Evolutionary conservation across 129 eudicot species (phyloP).

Genomic region (Flaveria ramosissima): DNA sequence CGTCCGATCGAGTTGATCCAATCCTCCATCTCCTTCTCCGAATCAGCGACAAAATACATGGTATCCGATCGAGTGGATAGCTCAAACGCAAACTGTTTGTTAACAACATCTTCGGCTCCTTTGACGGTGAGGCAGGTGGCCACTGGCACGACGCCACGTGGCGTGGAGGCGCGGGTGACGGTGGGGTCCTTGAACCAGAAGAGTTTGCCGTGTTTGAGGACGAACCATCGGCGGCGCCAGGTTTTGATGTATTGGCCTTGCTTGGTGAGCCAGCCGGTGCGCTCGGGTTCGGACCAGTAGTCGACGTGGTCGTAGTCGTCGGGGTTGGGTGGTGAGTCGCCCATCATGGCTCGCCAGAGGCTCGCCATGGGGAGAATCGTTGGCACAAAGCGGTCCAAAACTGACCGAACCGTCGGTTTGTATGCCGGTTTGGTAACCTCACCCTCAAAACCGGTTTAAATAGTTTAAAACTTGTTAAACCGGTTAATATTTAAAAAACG

Average conservation of each 20-base stretch:
- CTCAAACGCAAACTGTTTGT: conserved; percentile 79
- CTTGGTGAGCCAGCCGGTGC: conserved; percentile 97
- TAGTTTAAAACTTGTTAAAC: too few relatives aligned
- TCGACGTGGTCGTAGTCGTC: conserved; percentile 64
- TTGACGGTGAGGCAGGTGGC: conserved; percentile 81
- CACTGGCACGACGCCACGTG: conserved; percentile 88
- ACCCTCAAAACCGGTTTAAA: too few relatives aligned
- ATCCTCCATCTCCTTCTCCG: conserved; percentile 95
- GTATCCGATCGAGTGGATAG: conserved; percentile 74
- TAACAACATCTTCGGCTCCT: conserved; percentile 90
- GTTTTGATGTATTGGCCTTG: conserved; percentile 99
- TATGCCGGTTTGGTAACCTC: too few relatives aligned
- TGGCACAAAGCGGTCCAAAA: too few relatives aligned
- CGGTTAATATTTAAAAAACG: too few relatives aligned
- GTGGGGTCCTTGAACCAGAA: conserved; percentile 94
- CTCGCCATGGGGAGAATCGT: conserved; percentile 53
- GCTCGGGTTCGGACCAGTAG: conserved; percentile 79
- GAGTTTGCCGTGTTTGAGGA: conserved; percentile 80
- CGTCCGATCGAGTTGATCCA: conserved; percentile 96
- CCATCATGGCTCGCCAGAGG: conserved; percentile 80
- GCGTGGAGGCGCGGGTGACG: conserved; percentile 73
- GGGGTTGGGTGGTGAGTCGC: conserved; percentile 45
- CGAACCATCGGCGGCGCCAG: conserved; percentile 98
- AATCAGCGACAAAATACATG: conserved; percentile 89
- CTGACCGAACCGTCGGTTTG: too few relatives aligned